These are phyloP conservation scores for Xylaria sp. DNA, from an alignment of 2,329 filamentous ascomycete species.

Conservation along the genomic window DNA sequence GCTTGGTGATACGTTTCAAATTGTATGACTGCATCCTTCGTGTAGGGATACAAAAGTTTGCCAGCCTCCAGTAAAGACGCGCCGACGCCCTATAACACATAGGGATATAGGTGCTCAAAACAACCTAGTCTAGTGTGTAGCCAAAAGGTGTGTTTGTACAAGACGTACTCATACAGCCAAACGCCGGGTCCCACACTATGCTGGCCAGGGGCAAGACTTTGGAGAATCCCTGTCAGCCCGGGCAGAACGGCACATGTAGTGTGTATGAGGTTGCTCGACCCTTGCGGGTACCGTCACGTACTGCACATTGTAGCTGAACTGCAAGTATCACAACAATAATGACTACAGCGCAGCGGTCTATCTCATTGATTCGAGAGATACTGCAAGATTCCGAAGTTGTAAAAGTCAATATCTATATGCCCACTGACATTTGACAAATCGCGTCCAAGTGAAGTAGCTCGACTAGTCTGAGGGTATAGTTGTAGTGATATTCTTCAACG, in stretches of 20 bases:
- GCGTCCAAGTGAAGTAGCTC: constrained; percentile 13
- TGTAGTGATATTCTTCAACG: constrained; percentile 15
- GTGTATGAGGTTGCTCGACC: background rate
- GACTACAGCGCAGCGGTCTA: constrained; percentile 1
- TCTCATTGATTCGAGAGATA: constrained; percentile 10
- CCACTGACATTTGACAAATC: constrained; percentile 25
- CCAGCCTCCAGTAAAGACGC: constrained; percentile 17
- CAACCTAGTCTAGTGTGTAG: background rate
- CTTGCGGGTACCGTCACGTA: constrained; percentile 5
- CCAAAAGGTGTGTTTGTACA: constrained; percentile 7
- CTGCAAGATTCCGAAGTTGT: constrained; percentile 18
- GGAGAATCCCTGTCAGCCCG: constrained; percentile 27
- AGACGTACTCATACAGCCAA: constrained; percentile 6
- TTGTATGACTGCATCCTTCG: constrained; percentile 33
- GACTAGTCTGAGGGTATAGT: constrained; percentile 9
- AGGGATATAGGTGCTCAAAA: constrained; percentile 24
- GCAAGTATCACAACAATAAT: constrained; percentile 16
- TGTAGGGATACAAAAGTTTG: constrained; percentile 21
- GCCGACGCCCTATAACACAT: constrained; percentile 26
- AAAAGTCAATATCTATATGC: constrained; percentile 12
- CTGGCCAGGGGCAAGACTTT: constrained; percentile 9
- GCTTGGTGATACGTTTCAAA: constrained; percentile 32
- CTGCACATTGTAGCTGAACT: background rate
- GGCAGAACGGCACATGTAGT: constrained; percentile 18
- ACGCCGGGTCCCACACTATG: constrained; percentile 17